Evolutionary conservation across 202 grass and related monocot genomes (phyloP).

Genomic region (Cymbopogon flexuosus): DNA sequence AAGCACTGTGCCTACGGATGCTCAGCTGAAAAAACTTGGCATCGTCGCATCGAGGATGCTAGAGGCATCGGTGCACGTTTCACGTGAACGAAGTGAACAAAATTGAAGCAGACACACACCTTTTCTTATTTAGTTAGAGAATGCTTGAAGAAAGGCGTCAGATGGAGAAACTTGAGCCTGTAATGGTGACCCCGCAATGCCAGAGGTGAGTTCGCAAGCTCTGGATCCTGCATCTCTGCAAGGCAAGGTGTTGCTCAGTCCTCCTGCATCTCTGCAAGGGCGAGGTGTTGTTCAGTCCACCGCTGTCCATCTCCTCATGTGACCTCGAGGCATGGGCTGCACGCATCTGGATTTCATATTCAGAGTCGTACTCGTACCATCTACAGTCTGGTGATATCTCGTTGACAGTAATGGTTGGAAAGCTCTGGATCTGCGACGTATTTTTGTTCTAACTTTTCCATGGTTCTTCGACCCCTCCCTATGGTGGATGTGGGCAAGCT

Average conservation of each 20-base stretch:
- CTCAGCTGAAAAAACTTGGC: background rate
- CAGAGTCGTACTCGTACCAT: slow-evolving; percentile 41
- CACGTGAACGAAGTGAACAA: no score
- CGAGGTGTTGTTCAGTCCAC: slow-evolving; percentile 17
- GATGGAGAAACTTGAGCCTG: background rate
- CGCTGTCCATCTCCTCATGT: slow-evolving; percentile 13
- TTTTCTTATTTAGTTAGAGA: no score
- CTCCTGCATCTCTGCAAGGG: slow-evolving; percentile 14
- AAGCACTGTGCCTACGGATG: no score
- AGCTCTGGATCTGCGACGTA: slow-evolving; percentile 39
- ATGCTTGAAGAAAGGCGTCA: background rate
- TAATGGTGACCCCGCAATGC: background rate
- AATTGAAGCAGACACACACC: no score
- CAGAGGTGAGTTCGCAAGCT: background rate
- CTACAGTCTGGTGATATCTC: slow-evolving; percentile 34
- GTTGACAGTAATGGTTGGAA: slow-evolving; percentile 38
- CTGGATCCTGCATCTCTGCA: slow-evolving; percentile 30
- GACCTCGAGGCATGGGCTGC: slow-evolving; percentile 20
- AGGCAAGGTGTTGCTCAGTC: slow-evolving; percentile 10
- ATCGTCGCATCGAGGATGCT: background rate
- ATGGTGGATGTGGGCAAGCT: slow-evolving; percentile 16
- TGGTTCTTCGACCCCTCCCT: background rate
- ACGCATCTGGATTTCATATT: slow-evolving; percentile 18
- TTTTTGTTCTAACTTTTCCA: slow-evolving; percentile 4
- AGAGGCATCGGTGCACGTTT: background rate